Conservation (phyloP, 345 rosid genomes). For the Mercurialis annua region DNA sequence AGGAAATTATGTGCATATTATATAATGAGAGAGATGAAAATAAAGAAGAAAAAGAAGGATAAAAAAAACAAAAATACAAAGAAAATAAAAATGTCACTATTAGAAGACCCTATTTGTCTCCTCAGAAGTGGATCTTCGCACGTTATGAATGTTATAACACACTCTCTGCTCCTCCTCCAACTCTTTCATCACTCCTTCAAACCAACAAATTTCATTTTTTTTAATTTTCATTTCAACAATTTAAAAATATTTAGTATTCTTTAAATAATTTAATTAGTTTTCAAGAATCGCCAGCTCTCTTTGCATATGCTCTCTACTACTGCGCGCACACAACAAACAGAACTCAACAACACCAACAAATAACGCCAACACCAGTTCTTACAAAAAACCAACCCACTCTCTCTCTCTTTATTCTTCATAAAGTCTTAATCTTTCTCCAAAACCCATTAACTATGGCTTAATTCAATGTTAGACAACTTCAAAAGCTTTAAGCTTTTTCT, state of each 20-base stretch:
- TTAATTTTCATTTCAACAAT: too few relatives aligned
- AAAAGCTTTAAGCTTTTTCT: slow-evolving; percentile 7
- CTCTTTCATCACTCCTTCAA: too few relatives aligned
- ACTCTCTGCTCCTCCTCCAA: too few relatives aligned
- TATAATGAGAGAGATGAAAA: slow-evolving; percentile 22
- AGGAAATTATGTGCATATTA: background rate
- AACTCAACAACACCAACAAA: slow-evolving; percentile 7
- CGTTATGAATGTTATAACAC: slow-evolving; percentile 35
- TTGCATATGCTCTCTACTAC: slow-evolving; percentile 25
- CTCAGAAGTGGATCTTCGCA: slow-evolving; percentile 55
- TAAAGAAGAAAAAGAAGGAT: background rate
- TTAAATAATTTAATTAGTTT: background rate
- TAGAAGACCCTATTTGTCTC: slow-evolving; percentile 50
- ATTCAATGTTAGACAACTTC: background rate
- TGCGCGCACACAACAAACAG: slow-evolving; percentile 6
- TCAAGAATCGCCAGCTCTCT: slow-evolving; percentile 16
- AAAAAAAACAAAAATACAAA: background rate
- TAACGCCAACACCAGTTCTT: background rate
- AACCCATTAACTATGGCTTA: background rate
- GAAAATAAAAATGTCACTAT: slow-evolving; percentile 27
- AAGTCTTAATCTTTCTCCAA: background rate
- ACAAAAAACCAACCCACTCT: slow-evolving; percentile 27
- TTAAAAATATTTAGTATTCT: background rate
- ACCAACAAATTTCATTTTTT: too few relatives aligned
- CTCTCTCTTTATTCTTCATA: slow-evolving; percentile 3